Conservation (phyloP, 176 grass and related monocot genomes). For the Avena eriantha region DNA sequence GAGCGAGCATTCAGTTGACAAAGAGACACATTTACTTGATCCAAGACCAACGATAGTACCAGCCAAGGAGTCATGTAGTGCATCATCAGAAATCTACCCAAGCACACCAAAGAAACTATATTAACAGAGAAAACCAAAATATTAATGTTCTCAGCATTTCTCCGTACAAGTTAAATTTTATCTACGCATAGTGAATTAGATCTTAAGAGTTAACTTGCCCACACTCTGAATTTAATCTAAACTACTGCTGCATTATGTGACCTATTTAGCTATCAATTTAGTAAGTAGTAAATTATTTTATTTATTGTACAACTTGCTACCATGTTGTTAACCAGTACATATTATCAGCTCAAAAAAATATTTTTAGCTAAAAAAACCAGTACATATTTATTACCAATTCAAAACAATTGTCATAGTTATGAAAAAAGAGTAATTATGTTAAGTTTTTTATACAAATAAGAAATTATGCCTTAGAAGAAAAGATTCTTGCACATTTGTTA, state of each 20-base stretch:
- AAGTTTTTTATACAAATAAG: not conserved
- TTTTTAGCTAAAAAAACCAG: no score
- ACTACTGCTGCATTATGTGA: not conserved
- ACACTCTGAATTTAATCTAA: not conserved
- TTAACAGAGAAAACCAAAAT: constrained; percentile 20
- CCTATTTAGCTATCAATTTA: not conserved
- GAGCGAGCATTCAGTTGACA: constrained; percentile 44
- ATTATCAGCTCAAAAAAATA: no score
- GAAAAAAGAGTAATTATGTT: not conserved
- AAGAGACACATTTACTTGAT: constrained; percentile 44
- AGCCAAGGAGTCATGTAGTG: constrained; percentile 42
- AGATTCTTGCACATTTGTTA: not conserved
- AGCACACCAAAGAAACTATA: constrained; percentile 9
- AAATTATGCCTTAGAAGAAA: not conserved
- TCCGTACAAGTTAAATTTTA: not conserved
- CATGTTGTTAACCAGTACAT: no score
- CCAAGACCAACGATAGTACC: constrained; percentile 65
- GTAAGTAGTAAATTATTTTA: not conserved
- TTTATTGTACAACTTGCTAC: not conserved
- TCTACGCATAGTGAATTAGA: not conserved
- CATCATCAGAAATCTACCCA: constrained; percentile 43
- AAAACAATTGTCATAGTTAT: not conserved
- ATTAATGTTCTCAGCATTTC: not conserved
- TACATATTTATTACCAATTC: constrained; percentile 7
- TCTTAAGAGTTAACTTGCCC: not conserved